Percentiles rank a stretch among this genome's conserved stretches.
phyloP scores from a whole-genome alignment of 148 eudicot species.

The Hydrangea macrophylla region DNA sequence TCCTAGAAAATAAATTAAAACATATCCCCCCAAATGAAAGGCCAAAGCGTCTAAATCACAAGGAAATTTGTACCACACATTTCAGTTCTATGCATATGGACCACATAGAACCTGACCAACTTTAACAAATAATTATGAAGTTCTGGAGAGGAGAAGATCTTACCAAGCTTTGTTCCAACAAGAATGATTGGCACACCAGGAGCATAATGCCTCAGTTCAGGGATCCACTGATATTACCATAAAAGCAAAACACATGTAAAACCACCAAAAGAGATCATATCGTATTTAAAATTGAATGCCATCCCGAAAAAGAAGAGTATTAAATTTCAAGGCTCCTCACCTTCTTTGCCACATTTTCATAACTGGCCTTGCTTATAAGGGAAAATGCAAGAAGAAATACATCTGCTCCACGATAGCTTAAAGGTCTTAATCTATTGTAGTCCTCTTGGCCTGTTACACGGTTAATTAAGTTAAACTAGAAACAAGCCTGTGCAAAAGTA shows the following conservation, averaged over 20 bases:
- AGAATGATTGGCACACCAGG: constrained; percentile 85
- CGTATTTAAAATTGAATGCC: neutral
- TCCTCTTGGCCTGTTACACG: constrained; percentile 43
- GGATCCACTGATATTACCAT: constrained; percentile 63
- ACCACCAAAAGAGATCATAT: neutral
- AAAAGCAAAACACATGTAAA: neutral
- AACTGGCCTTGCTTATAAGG: constrained; percentile 46
- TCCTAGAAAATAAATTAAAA: no score
- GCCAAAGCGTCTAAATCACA: no score
- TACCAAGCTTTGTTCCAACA: constrained; percentile 85
- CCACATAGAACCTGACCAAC: neutral
- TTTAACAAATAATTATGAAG: neutral
- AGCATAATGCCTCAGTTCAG: constrained; percentile 83
- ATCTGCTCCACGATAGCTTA: constrained; percentile 48
- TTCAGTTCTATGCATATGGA: neutral
- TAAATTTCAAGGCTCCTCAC: constrained; percentile 19
- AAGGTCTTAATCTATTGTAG: constrained; percentile 45
- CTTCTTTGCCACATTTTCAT: constrained; percentile 49
- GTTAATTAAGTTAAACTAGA: neutral
- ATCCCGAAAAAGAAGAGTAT: neutral
- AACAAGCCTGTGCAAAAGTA: neutral
- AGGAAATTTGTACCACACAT: no score
- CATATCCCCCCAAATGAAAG: no score
- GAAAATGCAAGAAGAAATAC: constrained; percentile 49
- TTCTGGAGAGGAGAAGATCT: constrained; percentile 2